Evolutionary conservation across 306 rosid species (phyloP).

Genomic region (Trifolium repens): DNA sequence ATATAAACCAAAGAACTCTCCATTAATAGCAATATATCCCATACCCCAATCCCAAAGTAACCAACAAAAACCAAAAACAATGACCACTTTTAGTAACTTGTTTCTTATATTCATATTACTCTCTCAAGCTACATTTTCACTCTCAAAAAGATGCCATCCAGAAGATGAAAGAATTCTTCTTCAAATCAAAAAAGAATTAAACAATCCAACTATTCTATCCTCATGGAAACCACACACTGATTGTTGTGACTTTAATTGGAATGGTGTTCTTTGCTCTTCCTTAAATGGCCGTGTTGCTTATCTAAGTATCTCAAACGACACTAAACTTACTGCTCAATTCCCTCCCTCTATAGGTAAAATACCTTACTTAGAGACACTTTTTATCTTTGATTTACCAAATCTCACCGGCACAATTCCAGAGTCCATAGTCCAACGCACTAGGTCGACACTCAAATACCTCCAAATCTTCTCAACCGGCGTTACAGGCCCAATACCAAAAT

Average conservation of each 20-base stretch:
- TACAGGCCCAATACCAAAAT: constrained; percentile 18
- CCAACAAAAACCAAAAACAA: neutral
- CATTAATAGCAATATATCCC: neutral
- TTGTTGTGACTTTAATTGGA: constrained; percentile 54
- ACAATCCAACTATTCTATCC: constrained; percentile 33
- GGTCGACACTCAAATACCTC: neutral
- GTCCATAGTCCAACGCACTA: constrained; percentile 1
- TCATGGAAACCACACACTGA: constrained; percentile 59
- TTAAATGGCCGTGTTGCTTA: constrained; percentile 52
- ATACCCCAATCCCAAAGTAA: neutral
- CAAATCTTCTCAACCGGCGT: neutral
- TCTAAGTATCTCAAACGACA: constrained; percentile 39
- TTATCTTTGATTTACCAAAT: constrained; percentile 48
- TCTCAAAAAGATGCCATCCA: constrained; percentile 59
- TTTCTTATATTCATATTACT: constrained; percentile 3
- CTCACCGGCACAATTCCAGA: constrained; percentile 36
- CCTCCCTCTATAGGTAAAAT: constrained; percentile 60
- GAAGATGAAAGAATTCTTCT: constrained; percentile 49
- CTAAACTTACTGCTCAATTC: constrained; percentile 46
- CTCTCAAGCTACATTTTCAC: constrained; percentile 26
- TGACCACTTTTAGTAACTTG: neutral
- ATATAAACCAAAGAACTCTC: neutral
- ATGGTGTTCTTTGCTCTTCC: constrained; percentile 47
- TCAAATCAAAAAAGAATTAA: constrained; percentile 5
- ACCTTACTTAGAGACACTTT: constrained; percentile 47